A percentile compares a stretch with the other conserved stretches of the same genome.
Conservation (phyloP, 139 green algal genomes). For the Coelastrella sp. region DNA sequence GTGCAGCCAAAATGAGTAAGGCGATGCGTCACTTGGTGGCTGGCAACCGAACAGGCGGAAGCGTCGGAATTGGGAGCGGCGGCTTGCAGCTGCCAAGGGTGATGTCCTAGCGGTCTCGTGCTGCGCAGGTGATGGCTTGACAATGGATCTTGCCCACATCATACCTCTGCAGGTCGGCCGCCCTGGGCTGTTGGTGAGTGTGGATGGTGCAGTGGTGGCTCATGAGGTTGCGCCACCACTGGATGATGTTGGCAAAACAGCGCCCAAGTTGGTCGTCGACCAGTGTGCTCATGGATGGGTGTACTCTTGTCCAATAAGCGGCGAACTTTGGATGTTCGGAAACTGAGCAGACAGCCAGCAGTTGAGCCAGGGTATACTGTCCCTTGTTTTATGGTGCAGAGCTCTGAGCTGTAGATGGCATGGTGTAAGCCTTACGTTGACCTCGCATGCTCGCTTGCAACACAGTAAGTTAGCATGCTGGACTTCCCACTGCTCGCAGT, state of each 20-base stretch:
- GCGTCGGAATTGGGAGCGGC: slow-evolving; percentile 32
- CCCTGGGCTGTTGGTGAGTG: not conserved
- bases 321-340: slow-evolving; percentile 39
- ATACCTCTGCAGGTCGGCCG: not conserved
- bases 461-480: too few species aligned
- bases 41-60: not conserved
- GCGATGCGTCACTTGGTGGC: too few species aligned
- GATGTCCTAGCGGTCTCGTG: not conserved
- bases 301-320: slow-evolving; percentile 36
- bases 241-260: not conserved
- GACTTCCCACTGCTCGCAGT: too few species aligned
- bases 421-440: too few species aligned
- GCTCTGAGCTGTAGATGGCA: too few species aligned
- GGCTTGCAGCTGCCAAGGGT: slow-evolving; percentile 10
- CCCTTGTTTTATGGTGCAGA: too few species aligned
- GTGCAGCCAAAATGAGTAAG: too few species aligned
- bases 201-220: slow-evolving; percentile 14
- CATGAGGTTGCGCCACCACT: not conserved
- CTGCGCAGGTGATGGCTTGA: not conserved
- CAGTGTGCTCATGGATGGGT: slow-evolving; percentile 19
- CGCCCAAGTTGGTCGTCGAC: slow-evolving; percentile 12
- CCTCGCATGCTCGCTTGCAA: too few species aligned
- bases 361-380: too few species aligned
- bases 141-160: slow-evolving; percentile 15
- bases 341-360: too few species aligned